Conservation (phyloP, 1,284 basidiomycete genomes). For the Leccinum solheimii region DNA sequence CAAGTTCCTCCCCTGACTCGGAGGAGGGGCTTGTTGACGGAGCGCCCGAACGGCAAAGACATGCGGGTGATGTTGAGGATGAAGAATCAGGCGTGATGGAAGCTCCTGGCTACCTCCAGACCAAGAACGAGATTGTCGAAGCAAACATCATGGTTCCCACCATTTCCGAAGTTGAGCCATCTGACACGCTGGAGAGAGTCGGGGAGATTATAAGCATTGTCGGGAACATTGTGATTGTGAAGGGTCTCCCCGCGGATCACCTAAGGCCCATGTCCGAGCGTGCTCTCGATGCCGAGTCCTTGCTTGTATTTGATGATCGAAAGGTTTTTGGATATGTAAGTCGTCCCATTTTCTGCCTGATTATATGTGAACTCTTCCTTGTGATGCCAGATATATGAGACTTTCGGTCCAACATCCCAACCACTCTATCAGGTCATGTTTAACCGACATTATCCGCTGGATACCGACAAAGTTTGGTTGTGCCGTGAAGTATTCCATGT, state of each 20-base stretch:
- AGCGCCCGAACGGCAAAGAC: conserved; percentile 6
- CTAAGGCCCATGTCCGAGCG: conserved; percentile 49
- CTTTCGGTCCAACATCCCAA: conserved; percentile 84
- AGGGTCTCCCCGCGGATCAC: conserved; percentile 50
- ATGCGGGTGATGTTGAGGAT: conserved; percentile 39
- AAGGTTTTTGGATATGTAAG: conserved; percentile 81
- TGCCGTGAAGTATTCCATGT: conserved; percentile 74
- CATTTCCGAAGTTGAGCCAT: conserved; percentile 53
- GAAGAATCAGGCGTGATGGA: conserved; percentile 48
- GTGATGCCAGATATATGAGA: conserved; percentile 73
- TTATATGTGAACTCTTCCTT: conserved; percentile 3
- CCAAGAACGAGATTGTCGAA: conserved; percentile 65
- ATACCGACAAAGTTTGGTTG: conserved; percentile 52
- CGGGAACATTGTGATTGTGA: conserved; percentile 68
- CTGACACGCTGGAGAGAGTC: conserved; percentile 66
- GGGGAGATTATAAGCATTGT: conserved; percentile 76
- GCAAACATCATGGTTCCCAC: conserved; percentile 54
- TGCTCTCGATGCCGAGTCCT: conserved; percentile 81
- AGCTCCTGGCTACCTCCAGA: conserved; percentile 49
- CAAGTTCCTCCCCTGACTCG: conserved; percentile 31
- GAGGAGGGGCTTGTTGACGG: conserved; percentile 27
- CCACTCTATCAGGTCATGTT: conserved; percentile 85
- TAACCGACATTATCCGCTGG: conserved; percentile 54
- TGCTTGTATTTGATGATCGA: conserved; percentile 82
- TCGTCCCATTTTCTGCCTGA: conserved; percentile 18